Base-by-base conservation (phyloP, 148 eudicot species). In the Cornus kousa region DNA sequence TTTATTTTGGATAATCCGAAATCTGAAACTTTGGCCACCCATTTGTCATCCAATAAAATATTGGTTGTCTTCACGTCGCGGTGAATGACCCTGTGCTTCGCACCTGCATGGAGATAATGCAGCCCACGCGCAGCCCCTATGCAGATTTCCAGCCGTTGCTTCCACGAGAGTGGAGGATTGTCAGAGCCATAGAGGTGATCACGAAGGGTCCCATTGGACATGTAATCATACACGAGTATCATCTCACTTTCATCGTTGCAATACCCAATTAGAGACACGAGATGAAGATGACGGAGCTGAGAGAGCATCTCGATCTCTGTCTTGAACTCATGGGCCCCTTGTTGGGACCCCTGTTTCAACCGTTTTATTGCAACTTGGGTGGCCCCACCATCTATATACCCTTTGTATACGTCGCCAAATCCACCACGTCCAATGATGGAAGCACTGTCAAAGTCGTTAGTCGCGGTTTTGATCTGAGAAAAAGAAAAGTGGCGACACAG, bases 171-270 rank as follows among this genome's bases (percentile, higher is more conserved):
- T 68, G 72, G 78, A 28, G 71, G 59, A 72, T 9, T 39, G 4
- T 16, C 46, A n/a, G n/a, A n/a, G n/a, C 37, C 78, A 48, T 82
- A 79, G 50, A 87, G 83, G 40, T 79, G 84, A 50, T 83, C 87
- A 17, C 85, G 79, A 14, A 83, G 48, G 7, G 89, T 80, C 0
- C 87, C 89, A 33, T 83, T 19, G 28, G 74, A 28, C 84, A 87
- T 82, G 53, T 74, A 87, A 22, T 87, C 89, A 19, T 87, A 87
- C 1, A 87, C 83, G 23, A 87, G 85, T 46, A 87, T 82, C 87
- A 84, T 87, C 64, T 87, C 89, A 1, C 68, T 46, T 0, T 23
- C 13, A 4, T 84, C 87, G 68, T 77, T 68, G 28, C 87, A 82
- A 39, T 81, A 87, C 28, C 89, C 89, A 62, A 87, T 77, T 5